Evolutionary conservation across 768 basidiomycete species (phyloP).

Genomic region (Boletus sp.): DNA sequence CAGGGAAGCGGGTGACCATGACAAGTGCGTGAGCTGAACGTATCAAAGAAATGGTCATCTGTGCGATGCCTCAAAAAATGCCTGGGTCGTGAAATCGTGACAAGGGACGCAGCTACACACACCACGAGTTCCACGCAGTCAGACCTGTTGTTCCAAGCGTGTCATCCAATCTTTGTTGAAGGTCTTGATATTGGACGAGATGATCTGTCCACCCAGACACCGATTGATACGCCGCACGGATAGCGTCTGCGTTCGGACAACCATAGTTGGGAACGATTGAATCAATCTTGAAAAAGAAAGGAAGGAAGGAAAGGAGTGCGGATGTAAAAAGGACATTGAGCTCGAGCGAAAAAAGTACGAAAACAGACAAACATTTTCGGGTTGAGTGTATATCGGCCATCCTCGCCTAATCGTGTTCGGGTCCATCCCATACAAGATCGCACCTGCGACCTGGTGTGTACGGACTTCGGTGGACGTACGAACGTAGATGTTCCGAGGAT

Average conservation of each 20-base stretch:
- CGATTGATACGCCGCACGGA: slow-evolving; percentile 41
- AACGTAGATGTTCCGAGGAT: slow-evolving; percentile 38
- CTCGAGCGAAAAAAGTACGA: not conserved
- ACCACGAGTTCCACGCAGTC: slow-evolving; percentile 46
- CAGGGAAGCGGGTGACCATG: slow-evolving; percentile 41
- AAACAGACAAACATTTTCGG: slow-evolving; percentile 33
- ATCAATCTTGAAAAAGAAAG: slow-evolving; percentile 37
- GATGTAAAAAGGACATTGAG: not conserved
- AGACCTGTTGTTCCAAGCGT: slow-evolving; percentile 41
- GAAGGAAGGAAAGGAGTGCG: too few relatives aligned
- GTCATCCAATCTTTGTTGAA: slow-evolving; percentile 36
- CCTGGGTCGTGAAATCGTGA: not conserved
- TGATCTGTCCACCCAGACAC: slow-evolving; percentile 48
- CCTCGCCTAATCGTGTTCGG: slow-evolving; percentile 25
- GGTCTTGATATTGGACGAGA: slow-evolving; percentile 33
- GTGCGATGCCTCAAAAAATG: not conserved
- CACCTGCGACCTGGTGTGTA: slow-evolving; percentile 47
- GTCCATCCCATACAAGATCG: slow-evolving; percentile 46
- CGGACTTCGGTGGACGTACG: slow-evolving; percentile 45
- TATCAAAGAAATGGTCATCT: slow-evolving; percentile 48
- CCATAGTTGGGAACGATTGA: slow-evolving; percentile 43
- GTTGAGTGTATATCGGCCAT: slow-evolving; percentile 43
- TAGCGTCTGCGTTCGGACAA: slow-evolving; percentile 39
- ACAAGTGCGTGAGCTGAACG: slow-evolving; percentile 48
- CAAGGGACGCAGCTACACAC: slow-evolving; percentile 27